Evolutionary conservation across 306 rosid species (phyloP).

Genomic region (barrel medic (Medicago truncatula)): DNA sequence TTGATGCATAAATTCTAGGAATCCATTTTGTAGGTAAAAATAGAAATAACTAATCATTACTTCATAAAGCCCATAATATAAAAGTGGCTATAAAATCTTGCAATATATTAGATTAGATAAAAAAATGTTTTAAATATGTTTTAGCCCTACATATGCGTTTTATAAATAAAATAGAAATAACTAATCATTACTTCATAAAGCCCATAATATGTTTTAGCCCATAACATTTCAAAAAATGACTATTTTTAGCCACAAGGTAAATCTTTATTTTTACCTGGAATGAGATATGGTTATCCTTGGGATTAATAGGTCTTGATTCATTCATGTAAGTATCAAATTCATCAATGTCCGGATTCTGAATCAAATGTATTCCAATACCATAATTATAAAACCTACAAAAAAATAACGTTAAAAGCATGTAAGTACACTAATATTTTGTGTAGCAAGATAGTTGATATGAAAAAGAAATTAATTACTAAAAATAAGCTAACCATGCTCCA

Average conservation of each 20-base stretch:
- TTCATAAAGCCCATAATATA: neutral
- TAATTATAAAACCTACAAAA: slow-evolving; percentile 70
- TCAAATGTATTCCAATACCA: slow-evolving; percentile 87
- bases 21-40: too few species aligned
- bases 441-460: neutral
- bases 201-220: neutral
- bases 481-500: slow-evolving; percentile 70
- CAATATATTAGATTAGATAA: neutral
- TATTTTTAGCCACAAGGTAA: neutral
- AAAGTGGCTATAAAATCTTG: too few species aligned
- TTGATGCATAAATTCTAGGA: too few species aligned
- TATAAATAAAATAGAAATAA: too few species aligned
- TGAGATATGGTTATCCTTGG: slow-evolving; percentile 85
- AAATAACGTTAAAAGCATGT: neutral
- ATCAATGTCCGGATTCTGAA: slow-evolving; percentile 67
- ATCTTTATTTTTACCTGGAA: slow-evolving; percentile 53
- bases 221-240: neutral
- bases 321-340: slow-evolving; percentile 49
- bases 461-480: neutral
- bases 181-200: too few species aligned
- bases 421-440: neutral
- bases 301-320: slow-evolving; percentile 64
- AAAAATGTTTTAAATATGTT: neutral
- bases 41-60: neutral
- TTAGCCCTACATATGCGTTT: neutral